Conservation (phyloP, 2,329 filamentous ascomycete species). For the Ceratocystiopsis minuta region DNA sequence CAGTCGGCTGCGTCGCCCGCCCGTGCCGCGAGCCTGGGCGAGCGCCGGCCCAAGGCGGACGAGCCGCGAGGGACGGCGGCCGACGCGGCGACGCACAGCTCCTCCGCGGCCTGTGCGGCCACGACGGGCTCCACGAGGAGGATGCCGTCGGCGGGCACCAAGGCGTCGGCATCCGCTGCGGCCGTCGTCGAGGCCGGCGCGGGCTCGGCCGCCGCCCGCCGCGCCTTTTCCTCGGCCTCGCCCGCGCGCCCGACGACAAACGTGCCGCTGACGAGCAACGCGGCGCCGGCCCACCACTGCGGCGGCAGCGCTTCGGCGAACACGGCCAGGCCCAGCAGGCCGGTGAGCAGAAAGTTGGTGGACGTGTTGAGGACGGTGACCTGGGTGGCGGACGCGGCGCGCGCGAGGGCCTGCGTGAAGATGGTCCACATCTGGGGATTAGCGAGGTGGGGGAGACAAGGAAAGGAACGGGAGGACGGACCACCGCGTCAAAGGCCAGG, state of each 20-base stretch:
- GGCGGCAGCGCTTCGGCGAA: conserved; percentile 55
- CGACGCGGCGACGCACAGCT: too few species aligned
- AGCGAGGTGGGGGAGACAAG: background rate
- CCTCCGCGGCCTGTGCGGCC: too few species aligned
- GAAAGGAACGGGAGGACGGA: conserved; percentile 13
- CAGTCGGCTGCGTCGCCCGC: too few species aligned
- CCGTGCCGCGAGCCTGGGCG: too few species aligned
- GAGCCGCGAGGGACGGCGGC: too few species aligned
- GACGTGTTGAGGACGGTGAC: conserved; percentile 72
- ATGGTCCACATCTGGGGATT: conserved; percentile 54
- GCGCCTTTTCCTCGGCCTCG: conserved; percentile 17
- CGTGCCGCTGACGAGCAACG: conserved; percentile 55
- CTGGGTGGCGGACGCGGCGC: conserved; percentile 57
- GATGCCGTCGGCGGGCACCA: too few species aligned
- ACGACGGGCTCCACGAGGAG: too few species aligned
- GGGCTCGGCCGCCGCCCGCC: conserved; percentile 13
- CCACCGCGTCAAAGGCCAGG: conserved; percentile 53
- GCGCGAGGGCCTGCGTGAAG: conserved; percentile 61
- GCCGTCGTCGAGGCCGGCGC: too few species aligned
- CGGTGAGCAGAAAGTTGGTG: conserved; percentile 64
- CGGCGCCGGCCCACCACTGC: conserved; percentile 61
- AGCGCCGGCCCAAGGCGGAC: too few species aligned
- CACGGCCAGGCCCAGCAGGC: conserved; percentile 49
- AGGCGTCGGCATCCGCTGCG: too few species aligned
- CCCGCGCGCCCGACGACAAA: conserved; percentile 61